phyloP scores from a whole-genome alignment of 768 basidiomycete species.

The Hericium coralloides region DNA sequence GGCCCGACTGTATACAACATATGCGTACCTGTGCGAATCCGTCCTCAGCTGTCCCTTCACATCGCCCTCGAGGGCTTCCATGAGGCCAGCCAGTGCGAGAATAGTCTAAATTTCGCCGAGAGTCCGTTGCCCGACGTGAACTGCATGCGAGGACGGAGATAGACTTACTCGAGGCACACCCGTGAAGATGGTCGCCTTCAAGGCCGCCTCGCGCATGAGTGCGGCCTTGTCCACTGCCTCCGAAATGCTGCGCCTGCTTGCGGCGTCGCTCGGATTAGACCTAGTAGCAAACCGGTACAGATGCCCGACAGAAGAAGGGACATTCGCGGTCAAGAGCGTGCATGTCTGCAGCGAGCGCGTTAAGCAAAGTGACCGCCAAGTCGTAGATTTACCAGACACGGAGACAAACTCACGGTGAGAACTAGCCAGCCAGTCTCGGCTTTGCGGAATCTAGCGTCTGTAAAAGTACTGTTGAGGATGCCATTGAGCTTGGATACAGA shows the following conservation, averaged over 20 bases:
- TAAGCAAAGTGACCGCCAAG: neutral
- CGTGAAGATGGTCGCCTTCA: conserved; percentile 87
- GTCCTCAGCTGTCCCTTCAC: conserved; percentile 66
- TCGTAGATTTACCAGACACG: neutral
- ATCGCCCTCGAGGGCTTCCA: conserved; percentile 72
- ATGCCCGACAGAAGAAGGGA: conserved; percentile 69
- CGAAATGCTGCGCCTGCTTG: conserved; percentile 34
- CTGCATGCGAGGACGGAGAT: neutral
- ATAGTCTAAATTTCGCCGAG: conserved; percentile 43
- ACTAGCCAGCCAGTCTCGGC: conserved; percentile 79
- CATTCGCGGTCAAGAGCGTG: conserved; percentile 74
- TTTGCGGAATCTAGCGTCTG: conserved; percentile 52
- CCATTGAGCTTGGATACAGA: conserved; percentile 40
- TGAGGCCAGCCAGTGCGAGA: conserved; percentile 67
- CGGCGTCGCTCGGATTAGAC: conserved; percentile 29
- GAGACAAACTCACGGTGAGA: conserved; percentile 45
- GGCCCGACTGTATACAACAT: conserved; percentile 3
- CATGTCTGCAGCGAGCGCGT: conserved; percentile 45
- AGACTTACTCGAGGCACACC: conserved; percentile 67
- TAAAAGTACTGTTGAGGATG: conserved; percentile 53
- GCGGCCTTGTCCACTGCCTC: conserved; percentile 67
- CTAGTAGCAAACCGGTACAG: conserved; percentile 73
- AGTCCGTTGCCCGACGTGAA: neutral
- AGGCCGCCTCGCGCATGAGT: conserved; percentile 79
- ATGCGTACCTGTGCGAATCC: conserved; percentile 34